Evolutionary conservation across 1,139 yeast species (phyloP), one percentile per base, ranked within the genome.

Genomic region (Kurtzmaniella natalensis): DNA sequence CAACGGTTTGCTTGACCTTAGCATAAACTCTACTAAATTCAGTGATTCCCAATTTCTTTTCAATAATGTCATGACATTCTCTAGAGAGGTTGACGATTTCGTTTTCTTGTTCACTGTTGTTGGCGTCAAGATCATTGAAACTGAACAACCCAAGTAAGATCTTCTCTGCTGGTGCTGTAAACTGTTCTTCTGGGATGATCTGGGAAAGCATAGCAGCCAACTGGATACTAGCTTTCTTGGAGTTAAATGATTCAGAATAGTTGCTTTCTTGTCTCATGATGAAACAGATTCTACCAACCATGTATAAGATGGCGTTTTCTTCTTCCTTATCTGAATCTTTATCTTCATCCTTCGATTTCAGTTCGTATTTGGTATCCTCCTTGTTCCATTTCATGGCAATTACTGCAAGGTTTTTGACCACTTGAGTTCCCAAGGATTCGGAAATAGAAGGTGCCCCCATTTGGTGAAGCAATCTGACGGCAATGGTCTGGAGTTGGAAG

Each of bases 391-490:
- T 63, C 57, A 73, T 70, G 3, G 82, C 68, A 33, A 86, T 67
- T 30, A 67, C 56, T 1, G 83, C 78, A 43, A 89, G 58, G 42
- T 83, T 81, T 55, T 82, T 84, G 18, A 82, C 78, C 25, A 76
- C 68, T 49, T 81, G 85, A 14, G 70, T 56, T 0, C 87, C 85
- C 35, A 87, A 63, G 0, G 72, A 78, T 35, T 78, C 81, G 1
- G 84, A 61, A 22, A 87, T 67, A 4, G 74, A 60, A 1, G 95
- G 94, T 0, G 96, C 95, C 18, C 84, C 77, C 34, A 89, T 58
- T 61, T 87, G 95, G 50, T 88, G 83, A 39, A 87, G 65, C 30
- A 77, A 59, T 47, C 88, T 75, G 45, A 75, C 74, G 0, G 85
- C 85, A 31, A 83, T 71, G 0, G 75, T 71, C 53, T 84, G 94